A percentile compares a stretch with the other conserved stretches of the same genome.
phyloP scores from a whole-genome alignment of 225 moss, liverwort and hornwort genomes.

The Physcomitrellopsis africana region DNA sequence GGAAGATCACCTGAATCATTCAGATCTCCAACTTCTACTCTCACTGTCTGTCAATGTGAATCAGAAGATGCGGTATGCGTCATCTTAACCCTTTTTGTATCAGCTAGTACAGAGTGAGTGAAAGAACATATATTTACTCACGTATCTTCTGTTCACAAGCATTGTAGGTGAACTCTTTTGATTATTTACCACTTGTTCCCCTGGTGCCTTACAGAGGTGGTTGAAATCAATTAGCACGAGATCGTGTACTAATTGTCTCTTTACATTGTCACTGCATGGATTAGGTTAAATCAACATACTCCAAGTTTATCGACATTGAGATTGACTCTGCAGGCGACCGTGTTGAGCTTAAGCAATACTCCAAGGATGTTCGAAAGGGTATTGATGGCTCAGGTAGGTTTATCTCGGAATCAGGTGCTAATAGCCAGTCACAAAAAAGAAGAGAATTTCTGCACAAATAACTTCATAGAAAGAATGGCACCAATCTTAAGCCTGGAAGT shows the following conservation, averaged over 20 bases:
- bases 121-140: too few species aligned
- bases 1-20: constrained; percentile 35
- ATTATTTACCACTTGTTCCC: not conserved
- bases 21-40: constrained; percentile 21
- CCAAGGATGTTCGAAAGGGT: constrained; percentile 18
- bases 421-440: constrained; percentile 6
- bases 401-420: not conserved
- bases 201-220: not conserved
- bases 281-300: too few species aligned
- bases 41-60: constrained; percentile 28
- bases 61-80: constrained; percentile 30
- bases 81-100: not conserved
- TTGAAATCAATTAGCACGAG: not conserved
- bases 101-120: not conserved
- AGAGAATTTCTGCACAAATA: not conserved
- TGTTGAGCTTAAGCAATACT: not conserved
- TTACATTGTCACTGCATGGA: not conserved
- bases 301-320: too few species aligned
- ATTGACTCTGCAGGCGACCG: too few species aligned
- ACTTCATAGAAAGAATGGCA: not conserved
- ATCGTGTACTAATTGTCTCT: not conserved
- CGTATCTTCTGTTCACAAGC: too few species aligned
- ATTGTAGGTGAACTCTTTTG: too few species aligned
- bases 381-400: constrained; percentile 36
- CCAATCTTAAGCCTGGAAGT: not conserved